Conservation (phyloP, 2,329 filamentous ascomycete species). For the Colletotrichum graminicola region DNA sequence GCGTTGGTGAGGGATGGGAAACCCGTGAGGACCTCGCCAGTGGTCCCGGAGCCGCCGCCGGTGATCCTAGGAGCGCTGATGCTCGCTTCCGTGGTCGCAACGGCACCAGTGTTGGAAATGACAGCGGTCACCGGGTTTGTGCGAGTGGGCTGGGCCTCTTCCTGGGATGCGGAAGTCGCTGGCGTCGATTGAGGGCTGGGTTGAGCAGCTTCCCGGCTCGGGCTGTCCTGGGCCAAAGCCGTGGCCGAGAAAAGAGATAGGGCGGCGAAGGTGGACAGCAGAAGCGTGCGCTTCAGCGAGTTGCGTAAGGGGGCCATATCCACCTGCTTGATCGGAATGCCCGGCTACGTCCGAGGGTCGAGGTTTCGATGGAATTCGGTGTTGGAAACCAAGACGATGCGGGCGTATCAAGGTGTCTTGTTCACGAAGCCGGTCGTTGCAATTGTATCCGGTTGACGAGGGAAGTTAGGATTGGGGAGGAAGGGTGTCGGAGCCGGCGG, state of each 20-base stretch:
- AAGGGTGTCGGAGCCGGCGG: slow-evolving; percentile 4
- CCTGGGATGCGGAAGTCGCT: slow-evolving; percentile 28
- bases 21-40: slow-evolving; percentile 47
- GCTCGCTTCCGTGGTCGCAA: slow-evolving; percentile 39
- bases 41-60: slow-evolving; percentile 42
- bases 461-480: not conserved
- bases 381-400: slow-evolving; percentile 7
- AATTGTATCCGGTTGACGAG: not conserved
- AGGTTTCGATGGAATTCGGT: slow-evolving; percentile 9
- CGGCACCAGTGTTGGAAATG: slow-evolving; percentile 44
- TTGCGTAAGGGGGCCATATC: slow-evolving; percentile 36
- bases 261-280: slow-evolving; percentile 84
- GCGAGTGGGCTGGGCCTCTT: slow-evolving; percentile 39
- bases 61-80: slow-evolving; percentile 43
- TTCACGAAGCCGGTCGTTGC: not conserved
- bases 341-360: not conserved
- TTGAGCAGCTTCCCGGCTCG: slow-evolving; percentile 22
- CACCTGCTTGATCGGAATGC: slow-evolving; percentile 1
- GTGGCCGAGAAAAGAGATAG: slow-evolving; percentile 49
- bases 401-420: not conserved
- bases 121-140: slow-evolving; percentile 40
- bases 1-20: slow-evolving; percentile 59
- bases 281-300: slow-evolving; percentile 57
- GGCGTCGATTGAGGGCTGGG: slow-evolving; percentile 23
- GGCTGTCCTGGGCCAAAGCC: slow-evolving; percentile 50